Base-by-base conservation (phyloP, 306 rosid species). In the Carpinus viminea region DNA sequence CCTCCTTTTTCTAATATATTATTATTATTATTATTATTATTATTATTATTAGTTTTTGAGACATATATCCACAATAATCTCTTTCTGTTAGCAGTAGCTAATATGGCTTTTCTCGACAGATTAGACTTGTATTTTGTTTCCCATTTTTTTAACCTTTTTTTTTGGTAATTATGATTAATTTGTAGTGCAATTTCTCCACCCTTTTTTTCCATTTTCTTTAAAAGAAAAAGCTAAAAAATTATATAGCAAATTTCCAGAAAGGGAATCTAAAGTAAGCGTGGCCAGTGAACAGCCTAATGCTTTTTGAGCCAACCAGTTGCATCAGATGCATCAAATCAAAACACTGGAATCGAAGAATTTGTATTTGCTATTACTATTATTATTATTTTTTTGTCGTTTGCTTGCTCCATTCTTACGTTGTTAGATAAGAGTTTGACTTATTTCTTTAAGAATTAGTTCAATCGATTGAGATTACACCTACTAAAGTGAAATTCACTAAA, bases 251-350 rank as follows among this genome's bases (percentile, higher is more conserved):
- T 64, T 68, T 51, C 75, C 36, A 68, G 34, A 68, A 80, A 45
- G 62, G 86, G 86, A 59, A 73, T 78, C 82, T 68, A 4, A 78
- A 50, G 15, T n/a, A 76, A 77, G 68, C 77, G 77, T 85, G 78
- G 83, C 86, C 57, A 53, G 82, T 73, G 47, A 76, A 43, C 12
- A 74, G 83, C 59, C 71, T 57, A 82, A 62, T 41, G 45, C 45
- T 41, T 31, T 68, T 18, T 5, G 79, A 81, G 72, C 75, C 70
- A 20, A 73, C 70, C 20, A 21, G 75, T 61, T 81, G 78, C 69
- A 80, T 74, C 78, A 82, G 78, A 69, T 34, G 56, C 76, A 77
- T 60, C 36, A 24, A 31, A 31, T 31, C 34, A 31, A 31, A 31
- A 2, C 34, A 2, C 1, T 31, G 34, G 34, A 31, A 31, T 31